Evolutionary conservation across 2,329 filamentous ascomycete species (phyloP).

Genomic region (Neopestalotiopsis sp.): DNA sequence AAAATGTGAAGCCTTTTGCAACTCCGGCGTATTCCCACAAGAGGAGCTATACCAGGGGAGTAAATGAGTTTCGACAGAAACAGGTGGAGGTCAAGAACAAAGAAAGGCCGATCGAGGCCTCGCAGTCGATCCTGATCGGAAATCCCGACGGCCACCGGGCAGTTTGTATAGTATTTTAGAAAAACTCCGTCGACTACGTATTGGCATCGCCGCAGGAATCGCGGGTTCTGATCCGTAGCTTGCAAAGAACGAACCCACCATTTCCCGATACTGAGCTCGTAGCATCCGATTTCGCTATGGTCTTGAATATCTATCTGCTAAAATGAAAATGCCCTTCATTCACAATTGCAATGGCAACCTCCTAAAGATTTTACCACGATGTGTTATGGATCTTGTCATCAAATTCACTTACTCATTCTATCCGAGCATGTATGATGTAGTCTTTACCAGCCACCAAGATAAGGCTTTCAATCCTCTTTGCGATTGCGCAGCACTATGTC

Average conservation of each 20-base stretch:
- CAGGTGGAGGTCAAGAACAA: neutral
- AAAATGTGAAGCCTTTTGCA: neutral
- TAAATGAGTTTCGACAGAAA: neutral
- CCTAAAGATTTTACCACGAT: no score
- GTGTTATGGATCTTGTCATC: no score
- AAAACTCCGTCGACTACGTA: neutral
- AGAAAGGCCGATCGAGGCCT: neutral
- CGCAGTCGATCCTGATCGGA: neutral
- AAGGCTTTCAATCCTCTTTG: no score
- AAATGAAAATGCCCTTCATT: no score
- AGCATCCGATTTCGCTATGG: neutral
- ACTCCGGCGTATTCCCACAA: neutral
- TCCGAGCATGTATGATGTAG: no score
- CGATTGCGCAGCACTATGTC: no score
- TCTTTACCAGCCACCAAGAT: no score
- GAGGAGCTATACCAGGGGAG: neutral
- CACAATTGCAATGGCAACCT: no score
- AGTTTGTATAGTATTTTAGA: neutral
- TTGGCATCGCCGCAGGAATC: neutral
- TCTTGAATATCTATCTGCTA: neutral
- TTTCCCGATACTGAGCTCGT: neutral
- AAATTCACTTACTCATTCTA: no score
- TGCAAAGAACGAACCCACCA: neutral
- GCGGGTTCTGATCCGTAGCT: neutral
- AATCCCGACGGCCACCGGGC: neutral